A percentile compares a stretch with the other conserved stretches of the same genome.
Evolutionary conservation across 2,329 filamentous ascomycete species (phyloP).

Genomic region (Fusarium haematococcum): DNA sequence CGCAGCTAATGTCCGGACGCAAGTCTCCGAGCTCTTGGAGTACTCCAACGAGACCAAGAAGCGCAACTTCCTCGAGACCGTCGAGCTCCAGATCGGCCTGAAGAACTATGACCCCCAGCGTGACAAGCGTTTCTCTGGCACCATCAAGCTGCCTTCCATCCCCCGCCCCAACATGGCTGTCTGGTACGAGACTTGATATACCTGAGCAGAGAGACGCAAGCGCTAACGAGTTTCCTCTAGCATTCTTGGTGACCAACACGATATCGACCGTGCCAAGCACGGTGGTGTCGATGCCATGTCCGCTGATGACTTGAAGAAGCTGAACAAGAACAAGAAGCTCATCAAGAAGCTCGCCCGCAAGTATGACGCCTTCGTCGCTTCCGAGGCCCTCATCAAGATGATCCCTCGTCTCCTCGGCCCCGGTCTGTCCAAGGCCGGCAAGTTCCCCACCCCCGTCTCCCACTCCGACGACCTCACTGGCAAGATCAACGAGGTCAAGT

Average conservation of each 20-base stretch:
- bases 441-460: conserved; percentile 99
- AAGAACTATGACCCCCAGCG: conserved; percentile 99
- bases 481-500: conserved; percentile 99
- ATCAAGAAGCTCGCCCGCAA: conserved; percentile 99
- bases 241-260: conserved; percentile 84
- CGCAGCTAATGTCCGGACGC: conserved; percentile 89
- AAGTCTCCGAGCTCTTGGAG: conserved; percentile 93
- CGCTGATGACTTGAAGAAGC: conserved; percentile 99
- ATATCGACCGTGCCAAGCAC: conserved; percentile 99
- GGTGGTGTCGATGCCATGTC: conserved; percentile 98
- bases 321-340: conserved; percentile 99
- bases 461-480: conserved; percentile 92
- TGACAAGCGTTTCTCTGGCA: conserved; percentile 99
- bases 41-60: conserved; percentile 97
- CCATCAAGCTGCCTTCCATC: conserved; percentile 92
- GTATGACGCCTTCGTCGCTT: conserved; percentile 99
- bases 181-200: conserved; percentile 59
- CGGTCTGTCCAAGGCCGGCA: conserved; percentile 98
- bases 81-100: conserved; percentile 91
- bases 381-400: conserved; percentile 98
- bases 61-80: conserved; percentile 96
- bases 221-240: conserved; percentile 41
- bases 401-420: conserved; percentile 99
- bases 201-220: not conserved
- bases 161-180: conserved; percentile 92